Conservation (phyloP, 1,139 yeast genomes). For the Hanseniaspora sp. region DNA sequence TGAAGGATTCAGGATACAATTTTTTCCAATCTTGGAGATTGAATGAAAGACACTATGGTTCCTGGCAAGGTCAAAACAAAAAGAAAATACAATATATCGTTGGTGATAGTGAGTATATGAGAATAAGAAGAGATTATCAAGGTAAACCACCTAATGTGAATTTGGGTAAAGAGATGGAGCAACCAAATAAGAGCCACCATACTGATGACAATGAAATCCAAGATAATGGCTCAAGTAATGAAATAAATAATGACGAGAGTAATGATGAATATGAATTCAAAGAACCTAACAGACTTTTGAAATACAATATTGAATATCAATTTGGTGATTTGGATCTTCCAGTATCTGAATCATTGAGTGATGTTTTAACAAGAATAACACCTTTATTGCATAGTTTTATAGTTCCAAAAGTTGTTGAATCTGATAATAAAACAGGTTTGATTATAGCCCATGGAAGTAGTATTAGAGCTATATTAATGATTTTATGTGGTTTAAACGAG, state of each 20-base stretch:
- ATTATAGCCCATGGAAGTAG: conserved; percentile 70
- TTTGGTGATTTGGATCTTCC: conserved; percentile 37
- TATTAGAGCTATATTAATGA: conserved; percentile 55
- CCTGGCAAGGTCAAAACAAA: conserved; percentile 60
- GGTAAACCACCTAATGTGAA: conserved; percentile 56
- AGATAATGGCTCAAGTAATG: neutral
- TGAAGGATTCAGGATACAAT: conserved; percentile 19
- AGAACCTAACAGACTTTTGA: conserved; percentile 29
- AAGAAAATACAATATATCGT: conserved; percentile 41
- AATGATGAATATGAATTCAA: conserved; percentile 27
- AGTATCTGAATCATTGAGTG: conserved; percentile 54
- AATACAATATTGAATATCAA: conserved; percentile 32
- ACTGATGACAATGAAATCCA: neutral
- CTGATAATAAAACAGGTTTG: conserved; percentile 41
- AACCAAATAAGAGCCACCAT: neutral
- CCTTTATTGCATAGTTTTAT: conserved; percentile 45
- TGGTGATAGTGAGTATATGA: conserved; percentile 53
- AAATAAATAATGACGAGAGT: conserved; percentile 16
- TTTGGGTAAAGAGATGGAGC: conserved; percentile 26
- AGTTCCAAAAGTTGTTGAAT: conserved; percentile 30
- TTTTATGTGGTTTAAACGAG: conserved; percentile 46
- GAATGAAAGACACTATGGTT: conserved; percentile 72
- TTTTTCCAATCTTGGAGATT: conserved; percentile 48
- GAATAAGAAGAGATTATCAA: conserved; percentile 52
- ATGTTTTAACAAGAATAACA: conserved; percentile 51